Evolutionary conservation across 2,329 filamentous ascomycete genomes (phyloP).

Genomic region (Colletotrichum sp.): DNA sequence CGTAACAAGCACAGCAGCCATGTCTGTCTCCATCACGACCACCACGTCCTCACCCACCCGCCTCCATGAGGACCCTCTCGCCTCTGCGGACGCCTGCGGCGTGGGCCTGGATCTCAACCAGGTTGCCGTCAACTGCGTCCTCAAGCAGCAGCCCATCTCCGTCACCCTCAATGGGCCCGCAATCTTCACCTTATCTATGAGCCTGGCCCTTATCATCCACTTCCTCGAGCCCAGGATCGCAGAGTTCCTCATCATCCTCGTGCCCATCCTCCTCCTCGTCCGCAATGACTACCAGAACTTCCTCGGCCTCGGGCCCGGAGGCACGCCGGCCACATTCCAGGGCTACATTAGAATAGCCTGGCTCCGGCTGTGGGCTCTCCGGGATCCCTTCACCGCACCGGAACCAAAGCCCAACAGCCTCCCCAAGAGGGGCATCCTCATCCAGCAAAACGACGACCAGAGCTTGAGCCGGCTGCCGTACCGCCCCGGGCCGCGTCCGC

Average conservation of each 20-base stretch:
- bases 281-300: slow-evolving; percentile 79
- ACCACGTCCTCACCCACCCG: not conserved
- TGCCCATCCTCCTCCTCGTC: slow-evolving; percentile 55
- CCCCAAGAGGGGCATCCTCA: slow-evolving; percentile 65
- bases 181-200: slow-evolving; percentile 48
- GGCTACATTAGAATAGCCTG: slow-evolving; percentile 79
- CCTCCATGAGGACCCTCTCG: slow-evolving; percentile 11
- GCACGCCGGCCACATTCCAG: slow-evolving; percentile 74
- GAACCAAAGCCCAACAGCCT: slow-evolving; percentile 53
- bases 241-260: slow-evolving; percentile 53
- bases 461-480: slow-evolving; percentile 54
- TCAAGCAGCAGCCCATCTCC: slow-evolving; percentile 55
- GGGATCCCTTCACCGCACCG: slow-evolving; percentile 70
- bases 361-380: slow-evolving; percentile 73
- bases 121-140: slow-evolving; percentile 30
- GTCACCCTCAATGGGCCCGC: slow-evolving; percentile 57
- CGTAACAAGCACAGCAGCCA: slow-evolving; percentile 1
- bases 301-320: slow-evolving; percentile 78
- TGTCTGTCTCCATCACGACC: slow-evolving; percentile 20
- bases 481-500: slow-evolving; percentile 68
- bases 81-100: not conserved
- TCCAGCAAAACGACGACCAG: not conserved
- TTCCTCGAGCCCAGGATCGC: slow-evolving; percentile 52
- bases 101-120: slow-evolving; percentile 38
- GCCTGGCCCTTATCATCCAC: slow-evolving; percentile 57